These are phyloP conservation scores for Candida anutae DNA, from an alignment of 1,139 yeast species.

Conservation along the genomic window DNA sequence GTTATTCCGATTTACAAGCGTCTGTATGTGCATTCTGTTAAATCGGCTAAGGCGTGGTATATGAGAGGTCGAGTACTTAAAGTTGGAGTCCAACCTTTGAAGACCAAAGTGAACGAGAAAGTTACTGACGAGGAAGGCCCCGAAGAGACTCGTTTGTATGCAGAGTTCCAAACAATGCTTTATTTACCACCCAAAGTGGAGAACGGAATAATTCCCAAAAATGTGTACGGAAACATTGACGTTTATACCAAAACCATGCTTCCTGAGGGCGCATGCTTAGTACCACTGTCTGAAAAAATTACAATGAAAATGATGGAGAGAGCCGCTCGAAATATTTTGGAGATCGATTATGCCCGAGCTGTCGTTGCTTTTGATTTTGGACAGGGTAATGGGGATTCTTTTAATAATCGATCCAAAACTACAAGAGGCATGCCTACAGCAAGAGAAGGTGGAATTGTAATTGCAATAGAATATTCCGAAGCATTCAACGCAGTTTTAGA, in stretches of 20 bases:
- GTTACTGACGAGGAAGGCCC: slow-evolving; percentile 36
- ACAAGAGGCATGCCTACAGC: slow-evolving; percentile 33
- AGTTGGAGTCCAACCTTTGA: slow-evolving; percentile 60
- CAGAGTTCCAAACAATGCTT: slow-evolving; percentile 67
- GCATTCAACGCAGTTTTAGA: slow-evolving; percentile 56
- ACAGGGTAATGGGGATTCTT: slow-evolving; percentile 1
- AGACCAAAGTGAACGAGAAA: slow-evolving; percentile 22
- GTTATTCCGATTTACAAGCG: slow-evolving; percentile 59
- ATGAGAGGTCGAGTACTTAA: slow-evolving; percentile 70
- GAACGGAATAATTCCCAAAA: slow-evolving; percentile 64
- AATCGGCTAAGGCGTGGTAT: slow-evolving; percentile 84
- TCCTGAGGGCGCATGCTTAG: slow-evolving; percentile 70
- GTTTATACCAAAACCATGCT: slow-evolving; percentile 71
- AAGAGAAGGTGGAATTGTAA: slow-evolving; percentile 67
- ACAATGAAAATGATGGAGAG: slow-evolving; percentile 45
- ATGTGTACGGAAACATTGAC: slow-evolving; percentile 79
- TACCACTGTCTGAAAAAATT: slow-evolving; percentile 18
- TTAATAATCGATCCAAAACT: slow-evolving; percentile 4
- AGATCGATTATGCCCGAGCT: slow-evolving; percentile 79
- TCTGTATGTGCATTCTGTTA: slow-evolving; percentile 51
- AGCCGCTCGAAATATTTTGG: slow-evolving; percentile 60
- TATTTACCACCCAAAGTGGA: slow-evolving; percentile 59
- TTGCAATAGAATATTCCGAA: slow-evolving; percentile 55
- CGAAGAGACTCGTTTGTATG: slow-evolving; percentile 53
- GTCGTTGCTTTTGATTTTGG: slow-evolving; percentile 78